Base-by-base conservation (phyloP, 345 rosid genomes). In the Microthlaspi erraticum region DNA sequence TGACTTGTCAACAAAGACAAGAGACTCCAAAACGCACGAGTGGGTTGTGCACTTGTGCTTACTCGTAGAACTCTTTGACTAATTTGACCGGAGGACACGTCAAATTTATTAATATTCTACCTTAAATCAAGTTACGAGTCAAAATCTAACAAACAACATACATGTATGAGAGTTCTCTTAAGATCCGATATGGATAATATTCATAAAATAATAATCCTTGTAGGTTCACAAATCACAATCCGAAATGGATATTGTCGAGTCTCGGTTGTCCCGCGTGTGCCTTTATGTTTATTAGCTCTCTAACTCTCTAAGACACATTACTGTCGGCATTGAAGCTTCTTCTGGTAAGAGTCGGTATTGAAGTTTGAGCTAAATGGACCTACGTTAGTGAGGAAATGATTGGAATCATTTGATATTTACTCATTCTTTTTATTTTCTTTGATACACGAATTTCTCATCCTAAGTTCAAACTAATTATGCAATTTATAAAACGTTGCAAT, bases 21-120 rank as follows among this genome's bases (percentile, higher is more conserved):
- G 20, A 74, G 56, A 51, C 51, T 60, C 29, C 14, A 34, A 74
- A 73, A 74, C 69, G 74, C 78, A 74, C 78, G 78, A 74, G 78
- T 74, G 77, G 60, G 29, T 74, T 67, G 34, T 51, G 36, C n/a
- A n/a, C n/a, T n/a, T n/a, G n/a, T n/a, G 52, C 18, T 74, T n/a
- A 59, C 73, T 66, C 46, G 56, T 20, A 48, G 39, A 57, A 3
- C 49, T 66, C 73, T 67, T 60, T 60, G 78, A 60, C 78, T 68
- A 17, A 12, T 68, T 52, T 52, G 69, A 60, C 64, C 58, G 2
- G 34, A 17, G 1, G 67, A 68, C 73, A 67, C 51, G 19, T 61
- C 64, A 60, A 60, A 43, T 26, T 31, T 17, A 18, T 33, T 20
- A 43, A 11, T 52, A 52, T 18, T 64, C 5, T 58, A 50, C 42